phyloP scores from a whole-genome alignment of 441 rosid species.

The Iberis amara region DNA sequence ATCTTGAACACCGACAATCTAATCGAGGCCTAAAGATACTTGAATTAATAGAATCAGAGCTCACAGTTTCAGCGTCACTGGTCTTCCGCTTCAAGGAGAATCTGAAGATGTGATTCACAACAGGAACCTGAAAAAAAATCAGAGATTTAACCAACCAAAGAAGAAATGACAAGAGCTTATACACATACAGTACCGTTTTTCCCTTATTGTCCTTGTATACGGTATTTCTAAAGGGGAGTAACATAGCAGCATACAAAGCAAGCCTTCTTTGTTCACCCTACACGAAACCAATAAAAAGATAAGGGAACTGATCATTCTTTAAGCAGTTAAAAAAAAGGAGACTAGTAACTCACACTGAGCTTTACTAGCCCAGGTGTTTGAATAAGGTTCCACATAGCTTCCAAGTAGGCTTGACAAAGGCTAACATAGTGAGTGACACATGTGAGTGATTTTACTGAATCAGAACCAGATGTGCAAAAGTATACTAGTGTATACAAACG shows the following conservation, averaged over 20 bases:
- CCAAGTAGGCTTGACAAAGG: constrained; percentile 58
- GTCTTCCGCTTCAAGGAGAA: constrained; percentile 78
- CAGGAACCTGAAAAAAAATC: constrained; percentile 47
- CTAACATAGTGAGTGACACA: constrained; percentile 37
- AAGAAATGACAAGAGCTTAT: constrained; percentile 15
- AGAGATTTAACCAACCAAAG: constrained; percentile 16
- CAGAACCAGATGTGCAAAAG: constrained; percentile 4
- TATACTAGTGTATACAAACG: constrained; percentile 9
- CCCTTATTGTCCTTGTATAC: constrained; percentile 56
- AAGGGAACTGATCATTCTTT: constrained; percentile 4
- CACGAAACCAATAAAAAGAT: constrained; percentile 21
- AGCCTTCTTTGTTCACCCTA: constrained; percentile 80
- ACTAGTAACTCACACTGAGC: constrained; percentile 46
- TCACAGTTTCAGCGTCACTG: constrained; percentile 74
- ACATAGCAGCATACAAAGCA: constrained; percentile 71
- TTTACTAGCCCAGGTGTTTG: constrained; percentile 45
- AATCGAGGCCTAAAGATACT: constrained; percentile 13
- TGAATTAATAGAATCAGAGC: constrained; percentile 23
- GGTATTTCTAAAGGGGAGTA: constrained; percentile 60
- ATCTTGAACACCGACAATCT: constrained; percentile 15
- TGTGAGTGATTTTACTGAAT: constrained; percentile 12
- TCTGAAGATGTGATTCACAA: constrained; percentile 63
- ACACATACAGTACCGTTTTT: constrained; percentile 45
- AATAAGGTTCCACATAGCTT: constrained; percentile 60
- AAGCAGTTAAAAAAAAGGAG: constrained; percentile 5